A percentile compares a stretch with the other conserved stretches of the same genome.
These are phyloP conservation scores for Ascodesmis nigricans DNA, from an alignment of 495 filamentous ascomycete species.

Conservation along the genomic window DNA sequence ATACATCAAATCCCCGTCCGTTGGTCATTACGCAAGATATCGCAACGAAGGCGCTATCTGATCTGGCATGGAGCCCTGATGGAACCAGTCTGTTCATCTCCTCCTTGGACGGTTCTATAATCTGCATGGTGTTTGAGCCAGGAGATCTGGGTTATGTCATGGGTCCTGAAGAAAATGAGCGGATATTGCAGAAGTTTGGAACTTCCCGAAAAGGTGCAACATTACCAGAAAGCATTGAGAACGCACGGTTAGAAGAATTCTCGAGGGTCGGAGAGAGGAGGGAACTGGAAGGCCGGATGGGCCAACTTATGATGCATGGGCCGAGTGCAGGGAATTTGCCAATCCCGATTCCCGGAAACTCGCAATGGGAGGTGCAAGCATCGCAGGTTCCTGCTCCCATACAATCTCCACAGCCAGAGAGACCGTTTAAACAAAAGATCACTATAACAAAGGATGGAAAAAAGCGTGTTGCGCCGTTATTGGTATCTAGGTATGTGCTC, in stretches of 20 bases:
- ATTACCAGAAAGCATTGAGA: slow-evolving; percentile 73
- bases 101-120: slow-evolving; percentile 69
- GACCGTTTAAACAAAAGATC: slow-evolving; percentile 49
- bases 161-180: slow-evolving; percentile 72
- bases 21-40: slow-evolving; percentile 75
- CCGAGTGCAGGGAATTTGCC: slow-evolving; percentile 10
- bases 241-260: slow-evolving; percentile 65
- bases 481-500: slow-evolving; percentile 48
- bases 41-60: slow-evolving; percentile 70
- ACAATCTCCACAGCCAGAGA: slow-evolving; percentile 27
- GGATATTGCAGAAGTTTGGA: slow-evolving; percentile 76
- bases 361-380: slow-evolving; percentile 26
- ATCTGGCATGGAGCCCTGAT: slow-evolving; percentile 87
- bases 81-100: slow-evolving; percentile 68
- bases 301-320: slow-evolving; percentile 78
- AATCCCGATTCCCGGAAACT: slow-evolving; percentile 16
- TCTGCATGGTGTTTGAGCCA: slow-evolving; percentile 47
- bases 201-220: slow-evolving; percentile 66
- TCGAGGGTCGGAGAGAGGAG: slow-evolving; percentile 78
- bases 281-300: slow-evolving; percentile 85
- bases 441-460: slow-evolving; percentile 93
- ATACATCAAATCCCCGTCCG: slow-evolving; percentile 77
- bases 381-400: slow-evolving; percentile 20
- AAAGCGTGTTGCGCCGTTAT: slow-evolving; percentile 76
- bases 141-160: slow-evolving; percentile 53